Evolutionary conservation across 805 yeast genomes (phyloP).

Genomic region (Schwanniomyces yamadae): DNA sequence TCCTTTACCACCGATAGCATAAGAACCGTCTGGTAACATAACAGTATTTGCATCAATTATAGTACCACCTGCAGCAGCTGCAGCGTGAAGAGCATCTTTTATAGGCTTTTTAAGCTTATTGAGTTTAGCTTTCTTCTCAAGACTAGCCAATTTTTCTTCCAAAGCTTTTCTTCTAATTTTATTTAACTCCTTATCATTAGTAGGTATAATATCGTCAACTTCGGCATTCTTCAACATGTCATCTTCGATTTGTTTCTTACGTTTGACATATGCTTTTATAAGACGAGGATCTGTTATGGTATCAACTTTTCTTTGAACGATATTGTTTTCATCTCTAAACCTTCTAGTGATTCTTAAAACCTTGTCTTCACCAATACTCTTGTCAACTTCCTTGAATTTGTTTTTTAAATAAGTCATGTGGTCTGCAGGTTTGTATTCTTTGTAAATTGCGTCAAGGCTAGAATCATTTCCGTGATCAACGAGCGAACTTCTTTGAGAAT

Average conservation of each 20-base stretch:
- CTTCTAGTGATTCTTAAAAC: constrained; percentile 64
- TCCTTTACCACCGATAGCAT: constrained; percentile 60
- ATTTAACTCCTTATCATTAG: constrained; percentile 83
- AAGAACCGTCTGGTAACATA: constrained; percentile 42
- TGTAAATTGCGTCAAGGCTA: constrained; percentile 35
- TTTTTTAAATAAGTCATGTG: constrained; percentile 32
- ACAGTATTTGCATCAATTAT: constrained; percentile 44
- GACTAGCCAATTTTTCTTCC: constrained; percentile 79
- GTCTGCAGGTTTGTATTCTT: constrained; percentile 37
- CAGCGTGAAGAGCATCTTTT: constrained; percentile 36
- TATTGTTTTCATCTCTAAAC: constrained; percentile 80
- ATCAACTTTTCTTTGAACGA: constrained; percentile 77
- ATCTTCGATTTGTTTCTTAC: constrained; percentile 65
- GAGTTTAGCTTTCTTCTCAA: constrained; percentile 60
- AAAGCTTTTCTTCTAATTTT: constrained; percentile 71
- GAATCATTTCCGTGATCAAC: constrained; percentile 37
- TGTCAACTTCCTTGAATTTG: constrained; percentile 27
- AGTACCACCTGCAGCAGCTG: constrained; percentile 44
- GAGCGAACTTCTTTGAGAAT: constrained; percentile 68
- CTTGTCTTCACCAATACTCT: constrained; percentile 20
- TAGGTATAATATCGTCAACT: constrained; percentile 70
- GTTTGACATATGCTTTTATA: constrained; percentile 77
- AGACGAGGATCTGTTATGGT: constrained; percentile 81
- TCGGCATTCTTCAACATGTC: constrained; percentile 54
- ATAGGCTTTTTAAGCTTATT: constrained; percentile 32